phyloP scores from a whole-genome alignment of 768 basidiomycete species.

The Aureoboletus auriporus region DNA sequence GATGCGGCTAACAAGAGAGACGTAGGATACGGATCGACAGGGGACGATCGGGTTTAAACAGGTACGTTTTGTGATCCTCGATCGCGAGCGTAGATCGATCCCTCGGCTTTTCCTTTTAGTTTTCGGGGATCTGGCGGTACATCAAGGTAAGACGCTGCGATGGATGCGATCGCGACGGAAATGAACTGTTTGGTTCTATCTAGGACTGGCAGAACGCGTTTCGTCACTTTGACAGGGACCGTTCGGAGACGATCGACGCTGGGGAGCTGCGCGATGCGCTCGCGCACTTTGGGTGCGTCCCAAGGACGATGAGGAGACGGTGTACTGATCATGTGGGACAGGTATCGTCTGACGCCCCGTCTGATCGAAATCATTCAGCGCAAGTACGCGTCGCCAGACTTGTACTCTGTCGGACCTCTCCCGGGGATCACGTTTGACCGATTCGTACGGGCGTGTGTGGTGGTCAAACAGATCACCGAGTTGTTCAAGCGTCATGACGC shows the following conservation, averaged over 20 bases:
- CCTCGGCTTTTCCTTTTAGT: conserved; percentile 32
- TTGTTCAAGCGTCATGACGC: conserved; percentile 63
- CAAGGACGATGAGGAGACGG: no score
- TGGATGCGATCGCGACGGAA: no score
- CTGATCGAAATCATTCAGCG: conserved; percentile 62
- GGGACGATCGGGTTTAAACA: conserved; percentile 81
- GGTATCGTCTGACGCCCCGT: conserved; percentile 65
- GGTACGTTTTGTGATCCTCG: conserved; percentile 32
- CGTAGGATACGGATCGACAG: conserved; percentile 63
- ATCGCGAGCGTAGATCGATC: no score
- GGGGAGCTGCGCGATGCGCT: conserved; percentile 67
- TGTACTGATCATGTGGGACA: conserved; percentile 12
- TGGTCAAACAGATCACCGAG: conserved; percentile 74
- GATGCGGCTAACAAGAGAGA: neutral
- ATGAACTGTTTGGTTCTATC: no score
- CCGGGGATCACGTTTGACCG: conserved; percentile 80
- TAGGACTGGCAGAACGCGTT: conserved; percentile 85
- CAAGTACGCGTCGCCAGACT: conserved; percentile 62
- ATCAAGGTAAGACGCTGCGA: conserved; percentile 45
- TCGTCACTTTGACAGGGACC: conserved; percentile 80
- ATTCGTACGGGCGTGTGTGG: conserved; percentile 83
- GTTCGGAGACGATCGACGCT: conserved; percentile 73
- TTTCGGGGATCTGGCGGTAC: conserved; percentile 77
- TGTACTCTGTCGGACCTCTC: conserved; percentile 29
- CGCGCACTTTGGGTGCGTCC: conserved; percentile 59